A percentile compares a stretch with the other conserved stretches of the same genome.
Evolutionary conservation across 306 rosid species (phyloP).

Genomic region (Glycine tomentella): DNA sequence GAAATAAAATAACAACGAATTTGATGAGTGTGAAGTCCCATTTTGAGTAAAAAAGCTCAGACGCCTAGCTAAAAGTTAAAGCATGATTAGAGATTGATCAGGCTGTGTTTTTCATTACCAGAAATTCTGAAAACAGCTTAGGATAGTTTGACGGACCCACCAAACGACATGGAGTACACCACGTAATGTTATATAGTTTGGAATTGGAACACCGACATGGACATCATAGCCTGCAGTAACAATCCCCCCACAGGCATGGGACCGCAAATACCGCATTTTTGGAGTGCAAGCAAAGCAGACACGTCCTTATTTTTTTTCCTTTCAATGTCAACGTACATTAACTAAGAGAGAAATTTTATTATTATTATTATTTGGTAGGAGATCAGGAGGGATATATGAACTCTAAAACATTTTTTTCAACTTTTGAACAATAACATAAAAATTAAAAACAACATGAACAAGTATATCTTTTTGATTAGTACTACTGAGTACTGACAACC

Average conservation of each 20-base stretch:
- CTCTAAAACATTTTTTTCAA: background rate
- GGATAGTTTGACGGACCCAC: background rate
- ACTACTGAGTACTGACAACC: too few species aligned
- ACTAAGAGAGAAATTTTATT: too few species aligned
- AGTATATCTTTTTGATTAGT: background rate
- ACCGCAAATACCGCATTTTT: background rate
- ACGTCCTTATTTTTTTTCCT: too few species aligned
- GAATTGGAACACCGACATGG: background rate
- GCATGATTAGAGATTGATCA: background rate
- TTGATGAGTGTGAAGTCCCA: background rate
- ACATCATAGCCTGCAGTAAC: conserved; percentile 14
- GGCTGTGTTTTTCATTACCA: conserved; percentile 21
- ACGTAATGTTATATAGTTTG: background rate
- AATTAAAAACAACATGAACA: background rate
- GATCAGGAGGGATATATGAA: background rate
- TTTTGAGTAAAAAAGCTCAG: background rate
- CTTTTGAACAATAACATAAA: background rate
- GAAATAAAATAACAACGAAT: background rate
- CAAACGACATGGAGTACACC: background rate
- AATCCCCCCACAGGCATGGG: conserved; percentile 1
- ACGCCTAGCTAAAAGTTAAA: background rate
- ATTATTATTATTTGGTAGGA: too few species aligned
- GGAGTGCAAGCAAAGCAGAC: conserved; percentile 23
- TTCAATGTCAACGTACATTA: too few species aligned
- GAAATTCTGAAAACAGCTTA: conserved; percentile 28